These are phyloP conservation scores for Albizia julibrissin DNA, from an alignment of 306 rosid genomes.

Conservation along the genomic window DNA sequence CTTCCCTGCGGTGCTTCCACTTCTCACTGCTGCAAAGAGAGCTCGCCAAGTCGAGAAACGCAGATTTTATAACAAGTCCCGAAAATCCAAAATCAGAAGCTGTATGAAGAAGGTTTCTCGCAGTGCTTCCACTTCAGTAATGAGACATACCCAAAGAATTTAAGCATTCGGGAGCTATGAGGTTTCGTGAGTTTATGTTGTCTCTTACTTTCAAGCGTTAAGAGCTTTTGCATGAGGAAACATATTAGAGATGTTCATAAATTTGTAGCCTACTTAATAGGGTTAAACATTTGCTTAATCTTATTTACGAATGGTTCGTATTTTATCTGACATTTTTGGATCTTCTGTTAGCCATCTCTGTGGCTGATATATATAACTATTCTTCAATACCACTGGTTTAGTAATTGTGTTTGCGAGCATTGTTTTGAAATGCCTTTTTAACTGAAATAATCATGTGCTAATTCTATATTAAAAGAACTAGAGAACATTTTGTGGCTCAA, in stretches of 20 bases:
- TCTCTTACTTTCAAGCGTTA: not conserved
- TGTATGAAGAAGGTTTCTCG: conserved; percentile 94
- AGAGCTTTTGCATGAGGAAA: not conserved
- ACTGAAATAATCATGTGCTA: not conserved
- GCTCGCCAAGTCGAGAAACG: conserved; percentile 87
- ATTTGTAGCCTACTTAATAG: not conserved
- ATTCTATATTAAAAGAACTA: not conserved
- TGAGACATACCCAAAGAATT: not conserved
- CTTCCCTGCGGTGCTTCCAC: no score
- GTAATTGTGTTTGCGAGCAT: not conserved
- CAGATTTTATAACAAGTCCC: conserved; percentile 75
- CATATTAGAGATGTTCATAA: not conserved
- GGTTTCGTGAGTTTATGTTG: not conserved
- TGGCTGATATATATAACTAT: not conserved
- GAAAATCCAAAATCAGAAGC: conserved; percentile 79
- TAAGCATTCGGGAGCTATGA: not conserved
- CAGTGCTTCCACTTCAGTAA: no score
- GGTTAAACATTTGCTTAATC: conserved; percentile 1
- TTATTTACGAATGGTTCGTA: not conserved
- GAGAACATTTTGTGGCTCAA: not conserved
- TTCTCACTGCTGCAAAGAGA: conserved; percentile 88
- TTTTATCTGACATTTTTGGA: conserved; percentile 15
- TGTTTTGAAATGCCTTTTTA: not conserved
- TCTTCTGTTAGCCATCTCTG: not conserved
- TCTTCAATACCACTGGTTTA: not conserved